Conservation (phyloP, 2,329 filamentous ascomycete genomes). For the Fusarium ambrosium region DNA sequence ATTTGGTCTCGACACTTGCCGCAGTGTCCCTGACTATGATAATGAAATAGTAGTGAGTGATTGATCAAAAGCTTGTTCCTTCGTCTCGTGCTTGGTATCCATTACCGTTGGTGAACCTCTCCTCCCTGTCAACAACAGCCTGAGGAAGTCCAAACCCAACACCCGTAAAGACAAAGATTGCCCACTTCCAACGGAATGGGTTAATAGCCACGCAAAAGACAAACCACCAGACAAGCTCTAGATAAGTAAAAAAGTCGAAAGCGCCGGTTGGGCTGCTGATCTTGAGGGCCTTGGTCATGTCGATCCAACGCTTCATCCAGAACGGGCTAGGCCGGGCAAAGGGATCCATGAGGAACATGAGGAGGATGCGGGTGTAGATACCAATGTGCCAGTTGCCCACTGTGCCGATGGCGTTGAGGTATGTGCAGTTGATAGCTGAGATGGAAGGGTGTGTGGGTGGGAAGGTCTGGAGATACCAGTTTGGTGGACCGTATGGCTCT, state of each 20-base stretch:
- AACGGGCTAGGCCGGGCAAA: conserved; percentile 77
- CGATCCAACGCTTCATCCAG: conserved; percentile 90
- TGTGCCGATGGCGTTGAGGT: conserved; percentile 86
- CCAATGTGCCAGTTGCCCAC: conserved; percentile 86
- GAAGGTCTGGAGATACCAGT: conserved; percentile 92
- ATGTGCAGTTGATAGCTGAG: conserved; percentile 87
- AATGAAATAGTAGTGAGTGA: not conserved
- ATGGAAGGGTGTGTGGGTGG: conserved; percentile 80
- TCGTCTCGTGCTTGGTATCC: conserved; percentile 36
- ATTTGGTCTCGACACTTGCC: not conserved
- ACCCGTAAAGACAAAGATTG: conserved; percentile 84
- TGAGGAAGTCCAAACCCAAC: conserved; percentile 76
- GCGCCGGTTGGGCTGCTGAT: conserved; percentile 76
- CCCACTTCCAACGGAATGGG: conserved; percentile 93
- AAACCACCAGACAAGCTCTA: conserved; percentile 89
- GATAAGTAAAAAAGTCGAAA: conserved; percentile 92
- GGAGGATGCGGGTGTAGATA: conserved; percentile 86
- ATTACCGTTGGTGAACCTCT: conserved; percentile 58
- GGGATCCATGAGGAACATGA: conserved; percentile 89
- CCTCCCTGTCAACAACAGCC: conserved; percentile 76
- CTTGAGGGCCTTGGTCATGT: conserved; percentile 83
- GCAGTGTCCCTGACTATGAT: not conserved
- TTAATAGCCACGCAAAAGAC: conserved; percentile 83
- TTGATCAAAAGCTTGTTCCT: conserved; percentile 29
- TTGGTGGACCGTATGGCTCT: conserved; percentile 81